phyloP scores from a whole-genome alignment of 345 rosid species.

The Ceriops decandra region DNA sequence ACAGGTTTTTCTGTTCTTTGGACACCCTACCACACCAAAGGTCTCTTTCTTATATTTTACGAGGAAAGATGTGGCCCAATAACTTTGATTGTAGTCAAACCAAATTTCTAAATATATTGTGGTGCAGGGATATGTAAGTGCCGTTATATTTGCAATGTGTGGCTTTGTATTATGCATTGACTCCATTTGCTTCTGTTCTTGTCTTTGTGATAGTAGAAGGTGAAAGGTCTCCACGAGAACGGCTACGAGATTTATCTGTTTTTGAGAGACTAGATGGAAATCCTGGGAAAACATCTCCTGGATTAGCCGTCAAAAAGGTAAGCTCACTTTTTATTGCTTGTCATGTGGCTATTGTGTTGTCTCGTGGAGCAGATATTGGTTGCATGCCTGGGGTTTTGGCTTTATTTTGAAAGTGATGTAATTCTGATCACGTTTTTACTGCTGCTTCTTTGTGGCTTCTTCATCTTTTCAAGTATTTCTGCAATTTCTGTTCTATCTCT shows the following conservation, averaged over 20 bases:
- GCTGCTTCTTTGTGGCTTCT: no score
- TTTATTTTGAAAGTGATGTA: neutral
- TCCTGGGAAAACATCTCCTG: constrained; percentile 58
- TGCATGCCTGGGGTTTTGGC: neutral
- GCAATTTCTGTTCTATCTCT: neutral
- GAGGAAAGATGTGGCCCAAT: no score
- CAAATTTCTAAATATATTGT: no score
- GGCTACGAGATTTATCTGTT: constrained; percentile 66
- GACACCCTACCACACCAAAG: no score
- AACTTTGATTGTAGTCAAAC: no score
- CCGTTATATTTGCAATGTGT: no score
- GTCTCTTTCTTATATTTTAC: no score
- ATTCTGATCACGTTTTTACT: neutral
- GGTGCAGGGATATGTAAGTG: no score
- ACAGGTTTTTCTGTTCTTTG: no score
- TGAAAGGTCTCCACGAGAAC: constrained; percentile 72
- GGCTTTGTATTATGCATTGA: no score
- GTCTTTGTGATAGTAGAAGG: constrained; percentile 36
- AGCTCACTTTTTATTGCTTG: neutral
- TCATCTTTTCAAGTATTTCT: no score
- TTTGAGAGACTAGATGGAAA: constrained; percentile 84
- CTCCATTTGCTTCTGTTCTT: neutral
- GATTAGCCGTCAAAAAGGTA: constrained; percentile 89
- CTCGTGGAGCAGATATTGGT: neutral
- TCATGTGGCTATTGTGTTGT: neutral